Conservation (phyloP, 768 basidiomycete species). For the Serendipita indica region DNA sequence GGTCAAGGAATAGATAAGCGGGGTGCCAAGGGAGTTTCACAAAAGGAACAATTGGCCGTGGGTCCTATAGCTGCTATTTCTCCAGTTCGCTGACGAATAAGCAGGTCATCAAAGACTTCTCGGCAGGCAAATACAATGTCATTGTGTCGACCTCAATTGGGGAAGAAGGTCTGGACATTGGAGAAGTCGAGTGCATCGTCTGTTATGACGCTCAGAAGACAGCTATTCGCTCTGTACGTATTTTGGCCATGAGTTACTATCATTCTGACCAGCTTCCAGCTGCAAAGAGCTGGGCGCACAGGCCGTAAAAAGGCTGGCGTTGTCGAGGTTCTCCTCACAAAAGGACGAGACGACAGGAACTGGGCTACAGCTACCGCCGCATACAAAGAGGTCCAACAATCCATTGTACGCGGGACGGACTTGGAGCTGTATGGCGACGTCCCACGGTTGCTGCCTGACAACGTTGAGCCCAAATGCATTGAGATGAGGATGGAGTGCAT, state of each 20-base stretch:
- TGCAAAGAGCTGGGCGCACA: slow-evolving; percentile 91
- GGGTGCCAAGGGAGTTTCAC: slow-evolving; percentile 75
- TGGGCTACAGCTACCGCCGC: slow-evolving; percentile 75
- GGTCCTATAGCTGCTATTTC: slow-evolving; percentile 14
- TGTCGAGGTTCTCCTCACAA: slow-evolving; percentile 84
- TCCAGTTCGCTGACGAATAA: slow-evolving; percentile 11
- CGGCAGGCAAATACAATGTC: slow-evolving; percentile 74
- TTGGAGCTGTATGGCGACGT: slow-evolving; percentile 92
- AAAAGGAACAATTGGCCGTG: slow-evolving; percentile 85
- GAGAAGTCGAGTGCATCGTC: slow-evolving; percentile 88
- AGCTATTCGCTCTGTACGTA: slow-evolving; percentile 81
- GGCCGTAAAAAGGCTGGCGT: slow-evolving; percentile 81
- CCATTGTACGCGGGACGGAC: slow-evolving; percentile 70
- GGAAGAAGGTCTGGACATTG: slow-evolving; percentile 96
- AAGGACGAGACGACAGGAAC: slow-evolving; percentile 80
- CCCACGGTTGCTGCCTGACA: slow-evolving; percentile 64
- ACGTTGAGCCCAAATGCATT: slow-evolving; percentile 58
- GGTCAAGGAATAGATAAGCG: slow-evolving; percentile 78
- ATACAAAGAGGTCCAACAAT: slow-evolving; percentile 78
- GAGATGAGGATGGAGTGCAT: slow-evolving; percentile 76
- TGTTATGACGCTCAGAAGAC: slow-evolving; percentile 97
- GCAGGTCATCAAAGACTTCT: slow-evolving; percentile 79
- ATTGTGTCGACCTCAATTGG: slow-evolving; percentile 94
- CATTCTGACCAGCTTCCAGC: slow-evolving; percentile 29
- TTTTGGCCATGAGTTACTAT: neutral